A percentile compares a stretch with the other conserved stretches of the same genome.
These are phyloP conservation scores for Microglena sp. DNA, from an alignment of 139 green algal species.

Conservation along the genomic window DNA sequence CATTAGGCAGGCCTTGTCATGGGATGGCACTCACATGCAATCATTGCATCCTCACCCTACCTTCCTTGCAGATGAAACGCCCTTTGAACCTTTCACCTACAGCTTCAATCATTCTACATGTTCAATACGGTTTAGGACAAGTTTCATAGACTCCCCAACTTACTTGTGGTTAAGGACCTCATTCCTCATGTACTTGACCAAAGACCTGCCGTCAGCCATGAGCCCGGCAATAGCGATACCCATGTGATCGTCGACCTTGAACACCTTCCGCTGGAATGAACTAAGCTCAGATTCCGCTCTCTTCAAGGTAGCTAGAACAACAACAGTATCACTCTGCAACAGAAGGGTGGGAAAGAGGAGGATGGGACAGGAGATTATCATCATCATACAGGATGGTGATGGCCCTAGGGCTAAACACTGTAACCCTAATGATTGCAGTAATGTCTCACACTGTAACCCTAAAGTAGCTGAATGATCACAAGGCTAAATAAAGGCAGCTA, in stretches of 20 bases:
- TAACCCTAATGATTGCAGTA: too few species aligned
- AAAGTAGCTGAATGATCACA: not conserved
- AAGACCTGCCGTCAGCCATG: conserved; percentile 84
- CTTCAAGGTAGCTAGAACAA: conserved; percentile 88
- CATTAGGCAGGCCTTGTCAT: too few species aligned
- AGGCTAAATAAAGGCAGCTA: too few species aligned
- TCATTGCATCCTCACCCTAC: too few species aligned
- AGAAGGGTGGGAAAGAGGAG: not conserved
- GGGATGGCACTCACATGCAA: too few species aligned
- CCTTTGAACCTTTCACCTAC: too few species aligned
- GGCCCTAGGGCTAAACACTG: too few species aligned
- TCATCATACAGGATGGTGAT: too few species aligned
- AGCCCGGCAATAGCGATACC: conserved; percentile 91
- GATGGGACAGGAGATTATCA: not conserved
- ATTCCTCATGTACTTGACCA: conserved; percentile 92
- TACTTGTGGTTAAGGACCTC: conserved; percentile 92
- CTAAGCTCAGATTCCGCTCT: conserved; percentile 80
- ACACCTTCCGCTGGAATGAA: conserved; percentile 83
- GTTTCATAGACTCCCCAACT: too few species aligned
- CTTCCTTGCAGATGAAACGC: too few species aligned
- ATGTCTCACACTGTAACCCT: not conserved
- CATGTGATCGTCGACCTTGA: conserved; percentile 98
- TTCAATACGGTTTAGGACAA: too few species aligned
- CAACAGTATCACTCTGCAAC: conserved; percentile 71
- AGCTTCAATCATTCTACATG: too few species aligned